Percentiles rank a stretch among this genome's conserved stretches.
phyloP scores from a whole-genome alignment of 1,284 basidiomycete species.

The Heliocybe sulcata region DNA sequence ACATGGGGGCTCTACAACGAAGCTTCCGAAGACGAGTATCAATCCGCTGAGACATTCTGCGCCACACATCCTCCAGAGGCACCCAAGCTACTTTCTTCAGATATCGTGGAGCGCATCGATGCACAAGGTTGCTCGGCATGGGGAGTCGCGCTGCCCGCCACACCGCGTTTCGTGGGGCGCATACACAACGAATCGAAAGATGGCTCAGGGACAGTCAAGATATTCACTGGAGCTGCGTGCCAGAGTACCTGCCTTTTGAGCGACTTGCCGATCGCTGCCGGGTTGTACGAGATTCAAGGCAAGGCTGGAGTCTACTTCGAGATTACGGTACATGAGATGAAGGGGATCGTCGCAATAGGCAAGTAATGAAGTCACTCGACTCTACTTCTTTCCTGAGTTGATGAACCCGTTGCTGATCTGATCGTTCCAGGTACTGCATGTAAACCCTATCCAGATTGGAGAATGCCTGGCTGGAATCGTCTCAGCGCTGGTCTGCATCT shows the following conservation, averaged over 20 bases:
- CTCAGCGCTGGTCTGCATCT: slow-evolving; percentile 58
- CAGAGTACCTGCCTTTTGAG: slow-evolving; percentile 48
- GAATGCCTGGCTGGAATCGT: slow-evolving; percentile 69
- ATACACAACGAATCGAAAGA: slow-evolving; percentile 31
- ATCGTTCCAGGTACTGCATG: slow-evolving; percentile 49
- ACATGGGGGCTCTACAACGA: slow-evolving; percentile 41
- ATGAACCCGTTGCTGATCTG: too few species aligned
- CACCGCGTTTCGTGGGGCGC: slow-evolving; percentile 29
- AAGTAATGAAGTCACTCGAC: slow-evolving; percentile 8
- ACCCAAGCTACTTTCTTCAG: slow-evolving; percentile 40
- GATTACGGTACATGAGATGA: slow-evolving; percentile 44
- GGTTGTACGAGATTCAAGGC: slow-evolving; percentile 45
- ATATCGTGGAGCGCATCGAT: slow-evolving; percentile 39
- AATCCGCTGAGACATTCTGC: slow-evolving; percentile 44
- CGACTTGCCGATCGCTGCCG: slow-evolving; percentile 53
- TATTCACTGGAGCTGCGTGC: slow-evolving; percentile 34
- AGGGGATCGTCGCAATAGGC: slow-evolving; percentile 57
- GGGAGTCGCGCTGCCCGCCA: slow-evolving; percentile 34
- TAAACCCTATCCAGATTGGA: slow-evolving; percentile 54
- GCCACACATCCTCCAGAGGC: slow-evolving; percentile 25
- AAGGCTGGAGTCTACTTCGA: slow-evolving; percentile 61
- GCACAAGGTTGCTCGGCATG: slow-evolving; percentile 39
- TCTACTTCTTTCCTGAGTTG: neutral
- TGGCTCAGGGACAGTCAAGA: slow-evolving; percentile 24
- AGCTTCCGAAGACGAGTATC: slow-evolving; percentile 44